Evolutionary conservation across 2,329 filamentous ascomycete species (phyloP), one percentile per base, ranked within the genome.

Genomic region (Aureobasidium sp.): DNA sequence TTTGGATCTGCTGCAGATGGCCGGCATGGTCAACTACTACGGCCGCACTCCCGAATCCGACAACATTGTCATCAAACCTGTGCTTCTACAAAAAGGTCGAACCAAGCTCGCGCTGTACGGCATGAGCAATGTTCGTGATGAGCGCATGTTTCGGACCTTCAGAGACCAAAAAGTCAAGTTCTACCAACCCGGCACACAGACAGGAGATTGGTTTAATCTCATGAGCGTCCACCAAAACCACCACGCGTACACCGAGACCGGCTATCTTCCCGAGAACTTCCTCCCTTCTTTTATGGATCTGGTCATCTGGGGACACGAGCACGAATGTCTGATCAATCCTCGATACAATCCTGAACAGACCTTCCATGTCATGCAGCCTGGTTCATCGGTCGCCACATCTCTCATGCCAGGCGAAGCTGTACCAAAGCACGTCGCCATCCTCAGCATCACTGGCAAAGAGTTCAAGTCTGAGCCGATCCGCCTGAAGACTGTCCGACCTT

Each of bases 191-290:
- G 84, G 84, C 20, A 83, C 87, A 17, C 90, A 96, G 67, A 88
- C 88, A 70, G 79, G 84, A 20, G 91, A 97, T 68, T 99, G 93
- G 89, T 99, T 97, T 80, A 97, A 97, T 70, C 75, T 99, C 63
- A 87, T 99, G 77, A 88, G 90, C 41, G 90, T 99, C 2, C 94
- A 99, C 71, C 94, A 99, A 71, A 99, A 99, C 68, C 94, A 97
- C 70, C 86, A 94, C 69, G 90, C 92, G 0, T 88, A 97, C 70
- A 96, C 90, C 0, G 85, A 92, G 20, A 97, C 93, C 0, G 88
- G 90, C n/a, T 97, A 96, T 70, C 82, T 99, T 0, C 93, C 95
- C 0, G 95, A 99, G 70, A 91, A 88, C 68, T 94, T 97, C 69
- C 79, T 99, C 0, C 95, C 94, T 0, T 87, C 91, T 20, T 97